These are phyloP conservation scores for Tetrastigma voinierianum DNA, from an alignment of 164 flowering plant species.

Conservation along the genomic window DNA sequence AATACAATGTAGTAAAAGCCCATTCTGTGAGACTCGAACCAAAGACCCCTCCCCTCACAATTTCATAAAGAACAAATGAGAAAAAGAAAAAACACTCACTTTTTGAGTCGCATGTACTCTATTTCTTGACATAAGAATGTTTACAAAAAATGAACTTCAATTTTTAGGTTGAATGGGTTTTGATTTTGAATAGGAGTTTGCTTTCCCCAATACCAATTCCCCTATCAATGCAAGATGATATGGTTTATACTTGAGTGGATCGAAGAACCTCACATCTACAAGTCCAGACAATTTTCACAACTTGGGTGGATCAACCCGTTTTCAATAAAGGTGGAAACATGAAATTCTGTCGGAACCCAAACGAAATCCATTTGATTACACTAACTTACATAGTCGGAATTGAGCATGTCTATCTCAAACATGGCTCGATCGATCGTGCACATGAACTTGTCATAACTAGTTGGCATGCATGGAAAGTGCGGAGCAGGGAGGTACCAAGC, in stretches of 20 bases:
- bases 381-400: slow-evolving; percentile 46
- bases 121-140: too few relatives aligned
- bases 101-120: too few relatives aligned
- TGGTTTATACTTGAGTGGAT: slow-evolving; percentile 53
- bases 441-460: slow-evolving; percentile 41
- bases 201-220: slow-evolving; percentile 37
- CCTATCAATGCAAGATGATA: too few relatives aligned
- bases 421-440: slow-evolving; percentile 77
- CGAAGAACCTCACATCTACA: slow-evolving; percentile 65
- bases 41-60: too few relatives aligned
- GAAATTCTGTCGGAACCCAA: slow-evolving; percentile 90
- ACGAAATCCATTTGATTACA: slow-evolving; percentile 68
- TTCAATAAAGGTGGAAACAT: too few relatives aligned
- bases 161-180: too few relatives aligned
- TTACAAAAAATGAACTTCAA: too few relatives aligned
- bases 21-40: too few relatives aligned
- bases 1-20: too few relatives aligned
- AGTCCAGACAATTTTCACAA: slow-evolving; percentile 70
- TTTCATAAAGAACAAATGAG: too few relatives aligned
- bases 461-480: slow-evolving; percentile 75
- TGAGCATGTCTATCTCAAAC: slow-evolving; percentile 77
- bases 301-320: slow-evolving; percentile 71
- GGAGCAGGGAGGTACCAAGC: slow-evolving; percentile 79
- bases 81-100: too few relatives aligned
- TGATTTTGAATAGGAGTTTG: neutral